Conservation (phyloP, 2,329 filamentous ascomycete species). For the Fusarium liriodendri region DNA sequence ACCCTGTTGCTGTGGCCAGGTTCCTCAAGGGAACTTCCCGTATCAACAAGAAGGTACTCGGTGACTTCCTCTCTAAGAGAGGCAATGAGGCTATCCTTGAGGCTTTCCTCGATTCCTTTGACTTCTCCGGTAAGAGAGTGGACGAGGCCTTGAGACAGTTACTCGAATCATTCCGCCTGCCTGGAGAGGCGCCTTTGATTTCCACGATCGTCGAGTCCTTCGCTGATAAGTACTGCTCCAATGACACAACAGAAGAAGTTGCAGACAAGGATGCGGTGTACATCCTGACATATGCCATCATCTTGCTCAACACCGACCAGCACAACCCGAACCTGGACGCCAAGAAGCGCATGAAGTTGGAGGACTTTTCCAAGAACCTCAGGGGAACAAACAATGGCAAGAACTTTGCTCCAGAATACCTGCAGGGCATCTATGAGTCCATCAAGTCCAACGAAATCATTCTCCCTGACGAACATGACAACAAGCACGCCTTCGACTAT, state of each 20-base stretch:
- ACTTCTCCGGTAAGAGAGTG: conserved; percentile 86
- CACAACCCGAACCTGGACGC: conserved; percentile 91
- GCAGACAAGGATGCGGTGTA: conserved; percentile 89
- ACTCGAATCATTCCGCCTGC: conserved; percentile 92
- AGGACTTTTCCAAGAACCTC: conserved; percentile 89
- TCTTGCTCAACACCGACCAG: conserved; percentile 97
- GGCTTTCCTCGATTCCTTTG: conserved; percentile 87
- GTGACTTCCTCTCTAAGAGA: conserved; percentile 93
- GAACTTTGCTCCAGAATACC: conserved; percentile 85
- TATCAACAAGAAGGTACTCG: conserved; percentile 89
- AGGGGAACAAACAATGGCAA: conserved; percentile 87
- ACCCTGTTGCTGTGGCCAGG: conserved; percentile 82
- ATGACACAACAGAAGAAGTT: conserved; percentile 77
- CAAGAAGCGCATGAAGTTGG: conserved; percentile 83
- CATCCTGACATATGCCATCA: conserved; percentile 93
- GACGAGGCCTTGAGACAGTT: conserved; percentile 90
- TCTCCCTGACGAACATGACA: conserved; percentile 95
- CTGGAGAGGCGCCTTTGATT: conserved; percentile 92
- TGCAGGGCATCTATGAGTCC: conserved; percentile 88
- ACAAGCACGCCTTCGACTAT: conserved; percentile 95
- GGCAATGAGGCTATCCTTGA: conserved; percentile 87
- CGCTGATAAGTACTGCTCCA: conserved; percentile 83
- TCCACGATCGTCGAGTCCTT: conserved; percentile 92
- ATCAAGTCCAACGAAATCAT: conserved; percentile 97
- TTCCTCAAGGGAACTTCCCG: conserved; percentile 90